Evolutionary conservation across 1,139 yeast genomes (phyloP).

Genomic region (Pichia sp.): DNA sequence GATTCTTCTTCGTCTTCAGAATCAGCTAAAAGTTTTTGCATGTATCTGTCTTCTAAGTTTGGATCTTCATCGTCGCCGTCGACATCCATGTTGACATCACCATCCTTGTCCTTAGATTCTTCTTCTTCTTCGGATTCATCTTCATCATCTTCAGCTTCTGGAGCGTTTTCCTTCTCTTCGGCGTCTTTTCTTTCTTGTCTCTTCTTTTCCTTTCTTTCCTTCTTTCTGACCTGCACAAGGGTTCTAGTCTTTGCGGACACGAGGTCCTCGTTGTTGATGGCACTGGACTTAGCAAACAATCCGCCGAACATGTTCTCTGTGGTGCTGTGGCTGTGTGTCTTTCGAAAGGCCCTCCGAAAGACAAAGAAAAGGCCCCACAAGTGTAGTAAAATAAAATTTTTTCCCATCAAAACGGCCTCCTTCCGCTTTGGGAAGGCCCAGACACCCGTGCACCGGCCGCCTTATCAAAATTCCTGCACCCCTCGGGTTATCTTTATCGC

Average conservation of each 20-base stretch:
- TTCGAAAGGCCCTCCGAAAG: neutral
- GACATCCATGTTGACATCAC: neutral
- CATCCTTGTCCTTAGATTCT: neutral
- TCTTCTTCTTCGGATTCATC: conserved; percentile 14
- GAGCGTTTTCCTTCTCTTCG: conserved; percentile 14
- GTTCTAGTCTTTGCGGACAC: conserved; percentile 30
- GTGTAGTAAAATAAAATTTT: conserved; percentile 6
- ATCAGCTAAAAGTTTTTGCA: conserved; percentile 1
- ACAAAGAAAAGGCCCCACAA: neutral
- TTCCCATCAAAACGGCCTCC: conserved; percentile 1
- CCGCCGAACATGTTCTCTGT: conserved; percentile 19
- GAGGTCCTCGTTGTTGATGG: conserved; percentile 35
- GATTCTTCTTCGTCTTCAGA: conserved; percentile 5
- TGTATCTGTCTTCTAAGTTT: conserved; percentile 9
- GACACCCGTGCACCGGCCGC: conserved; percentile 6
- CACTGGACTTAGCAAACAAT: conserved; percentile 41
- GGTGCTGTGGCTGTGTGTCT: neutral
- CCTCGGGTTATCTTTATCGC: neutral
- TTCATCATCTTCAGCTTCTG: conserved; percentile 17
- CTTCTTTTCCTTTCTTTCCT: conserved; percentile 20
- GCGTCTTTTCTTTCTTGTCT: conserved; percentile 20
- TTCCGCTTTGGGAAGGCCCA: conserved; percentile 3
- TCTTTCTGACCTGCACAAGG: conserved; percentile 24
- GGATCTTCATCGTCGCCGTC: conserved; percentile 10
- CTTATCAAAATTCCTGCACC: neutral